Evolutionary conservation across 2,329 filamentous ascomycete species (phyloP).

Genomic region (Trichoderma polysporum): DNA sequence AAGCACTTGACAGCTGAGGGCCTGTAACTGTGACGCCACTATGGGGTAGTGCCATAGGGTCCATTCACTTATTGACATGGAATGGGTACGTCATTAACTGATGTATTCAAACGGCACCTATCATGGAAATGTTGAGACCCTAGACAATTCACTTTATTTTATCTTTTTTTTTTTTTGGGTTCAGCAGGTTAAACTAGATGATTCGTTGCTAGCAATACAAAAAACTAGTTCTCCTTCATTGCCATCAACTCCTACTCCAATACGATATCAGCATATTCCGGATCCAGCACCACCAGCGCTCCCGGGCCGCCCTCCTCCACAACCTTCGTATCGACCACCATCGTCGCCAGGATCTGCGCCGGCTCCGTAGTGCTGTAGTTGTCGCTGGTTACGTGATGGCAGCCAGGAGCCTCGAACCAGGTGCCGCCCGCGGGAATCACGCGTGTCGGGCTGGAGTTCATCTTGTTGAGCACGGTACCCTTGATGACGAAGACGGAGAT

Average conservation of each 20-base stretch:
- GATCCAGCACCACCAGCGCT: slow-evolving; percentile 24
- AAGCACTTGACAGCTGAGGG: not conserved
- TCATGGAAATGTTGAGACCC: too few relatives aligned
- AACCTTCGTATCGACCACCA: slow-evolving; percentile 24
- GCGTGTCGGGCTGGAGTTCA: slow-evolving; percentile 25
- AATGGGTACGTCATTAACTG: too few relatives aligned
- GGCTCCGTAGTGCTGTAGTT: slow-evolving; percentile 24
- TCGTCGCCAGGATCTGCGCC: slow-evolving; percentile 23
- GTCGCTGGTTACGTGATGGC: slow-evolving; percentile 27
- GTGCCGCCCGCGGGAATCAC: slow-evolving; percentile 26
- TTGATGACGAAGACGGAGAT: slow-evolving; percentile 24
- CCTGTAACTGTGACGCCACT: slow-evolving; percentile 5
- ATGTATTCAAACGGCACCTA: too few relatives aligned
- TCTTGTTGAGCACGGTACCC: slow-evolving; percentile 28
- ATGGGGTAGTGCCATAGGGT: too few relatives aligned
- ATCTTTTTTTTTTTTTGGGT: too few relatives aligned
- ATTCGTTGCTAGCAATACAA: too few relatives aligned
- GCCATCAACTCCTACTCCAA: not conserved
- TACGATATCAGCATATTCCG: slow-evolving; percentile 23
- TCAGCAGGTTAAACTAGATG: too few relatives aligned
- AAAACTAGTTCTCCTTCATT: not conserved
- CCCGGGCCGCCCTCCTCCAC: slow-evolving; percentile 24
- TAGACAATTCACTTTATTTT: too few relatives aligned
- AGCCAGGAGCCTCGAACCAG: slow-evolving; percentile 28
- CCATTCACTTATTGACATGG: too few relatives aligned